phyloP scores from a whole-genome alignment of 1,284 basidiomycete genomes.

The Athelia sp. region DNA sequence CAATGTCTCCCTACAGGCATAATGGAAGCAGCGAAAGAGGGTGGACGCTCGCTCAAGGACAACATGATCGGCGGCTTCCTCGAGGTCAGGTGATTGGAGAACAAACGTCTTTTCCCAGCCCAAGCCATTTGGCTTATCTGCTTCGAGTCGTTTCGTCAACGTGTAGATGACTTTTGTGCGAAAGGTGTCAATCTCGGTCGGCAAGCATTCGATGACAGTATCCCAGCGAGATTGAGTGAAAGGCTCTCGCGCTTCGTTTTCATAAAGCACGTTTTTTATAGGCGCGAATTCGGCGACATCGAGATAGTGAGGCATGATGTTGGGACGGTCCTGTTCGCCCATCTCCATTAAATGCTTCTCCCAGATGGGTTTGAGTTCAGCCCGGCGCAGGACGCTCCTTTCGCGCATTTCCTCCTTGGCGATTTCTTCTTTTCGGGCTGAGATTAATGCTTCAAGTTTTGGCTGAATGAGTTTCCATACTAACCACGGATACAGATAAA shows the following conservation, averaged over 20 bases:
- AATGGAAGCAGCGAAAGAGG: not conserved
- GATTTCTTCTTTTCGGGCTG: not conserved
- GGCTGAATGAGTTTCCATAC: not conserved
- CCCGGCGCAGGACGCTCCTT: not conserved
- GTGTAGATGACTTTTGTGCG: not conserved
- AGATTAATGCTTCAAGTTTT: not conserved
- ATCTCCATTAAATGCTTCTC: not conserved
- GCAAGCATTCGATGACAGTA: not conserved
- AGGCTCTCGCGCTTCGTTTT: not conserved
- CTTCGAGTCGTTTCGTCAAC: not conserved
- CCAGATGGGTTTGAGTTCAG: not conserved
- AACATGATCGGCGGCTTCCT: not conserved
- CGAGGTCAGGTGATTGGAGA: not conserved
- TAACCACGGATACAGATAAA: not conserved
- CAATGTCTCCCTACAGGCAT: not conserved
- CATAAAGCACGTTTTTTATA: not conserved
- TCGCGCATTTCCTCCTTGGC: not conserved
- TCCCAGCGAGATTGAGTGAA: not conserved
- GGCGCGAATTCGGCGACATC: not conserved
- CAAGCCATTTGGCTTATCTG: not conserved
- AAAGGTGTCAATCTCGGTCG: not conserved
- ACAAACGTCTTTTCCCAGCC: not conserved
- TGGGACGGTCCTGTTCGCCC: not conserved
- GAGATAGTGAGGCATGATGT: not conserved
- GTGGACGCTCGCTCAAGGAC: not conserved